These are phyloP conservation scores for Venturia carpophila DNA, from an alignment of 2,329 filamentous ascomycete species.

Conservation along the genomic window DNA sequence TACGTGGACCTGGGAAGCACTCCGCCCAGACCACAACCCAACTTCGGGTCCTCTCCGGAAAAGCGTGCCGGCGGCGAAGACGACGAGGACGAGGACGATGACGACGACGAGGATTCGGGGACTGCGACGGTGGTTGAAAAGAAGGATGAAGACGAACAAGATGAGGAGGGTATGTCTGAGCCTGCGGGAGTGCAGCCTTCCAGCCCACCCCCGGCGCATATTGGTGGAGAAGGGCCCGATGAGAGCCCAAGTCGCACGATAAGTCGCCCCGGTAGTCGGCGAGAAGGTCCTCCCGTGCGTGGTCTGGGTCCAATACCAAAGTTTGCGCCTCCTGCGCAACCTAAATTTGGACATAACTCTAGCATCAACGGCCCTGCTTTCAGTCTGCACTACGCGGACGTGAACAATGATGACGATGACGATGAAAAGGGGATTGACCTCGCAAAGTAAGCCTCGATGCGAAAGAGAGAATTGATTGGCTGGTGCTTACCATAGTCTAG, in stretches of 20 bases:
- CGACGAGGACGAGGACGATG: constrained; percentile 30
- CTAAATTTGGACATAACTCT: constrained; percentile 11
- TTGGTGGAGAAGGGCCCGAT: constrained; percentile 11
- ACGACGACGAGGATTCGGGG: constrained; percentile 28
- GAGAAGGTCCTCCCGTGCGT: constrained; percentile 8
- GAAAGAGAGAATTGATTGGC: not conserved
- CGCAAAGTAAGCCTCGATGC: constrained; percentile 5
- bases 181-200: constrained; percentile 20
- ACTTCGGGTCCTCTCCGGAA: constrained; percentile 20
- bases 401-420: constrained; percentile 11
- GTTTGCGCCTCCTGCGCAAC: constrained; percentile 13
- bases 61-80: constrained; percentile 30
- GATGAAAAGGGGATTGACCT: constrained; percentile 17
- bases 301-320: not conserved
- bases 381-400: not conserved
- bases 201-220: constrained; percentile 13
- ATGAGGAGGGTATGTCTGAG: constrained; percentile 7
- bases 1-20: constrained; percentile 68
- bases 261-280: constrained; percentile 19
- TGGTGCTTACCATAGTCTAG: not conserved
- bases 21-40: constrained; percentile 41
- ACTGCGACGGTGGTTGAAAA: constrained; percentile 29
- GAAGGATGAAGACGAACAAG: constrained; percentile 24
- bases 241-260: constrained; percentile 20
- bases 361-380: constrained; percentile 12